Base-by-base conservation (phyloP, 2,329 filamentous ascomycete species). In the Fusarium brachygibbosum region DNA sequence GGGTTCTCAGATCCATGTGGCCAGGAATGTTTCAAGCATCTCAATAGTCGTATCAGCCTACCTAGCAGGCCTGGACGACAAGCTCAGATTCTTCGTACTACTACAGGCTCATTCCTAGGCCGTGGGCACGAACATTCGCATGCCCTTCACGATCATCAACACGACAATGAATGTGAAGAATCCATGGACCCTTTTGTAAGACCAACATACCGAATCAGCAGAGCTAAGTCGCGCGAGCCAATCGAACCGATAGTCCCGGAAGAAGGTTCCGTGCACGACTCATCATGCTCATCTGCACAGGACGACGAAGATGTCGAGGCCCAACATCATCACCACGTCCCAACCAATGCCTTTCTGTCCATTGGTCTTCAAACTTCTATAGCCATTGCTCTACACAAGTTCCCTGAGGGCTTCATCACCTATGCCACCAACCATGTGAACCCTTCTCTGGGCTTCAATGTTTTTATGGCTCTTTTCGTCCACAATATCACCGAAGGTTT, bases 401-500 rank as follows among this genome's bases (percentile, higher is more conserved):
- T 98, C 35, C 96, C 96, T 2, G 96, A 91, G 75, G 89, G 89
- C 23, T 91, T 91, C 77, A 91, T 99, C 72, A 98, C 95, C 1
- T 99, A 97, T 78, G 95, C 96, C 12, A 98, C 96, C 12, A 99
- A 98, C 79, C 96, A 99, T 77, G 95, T 94, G 14, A 98, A 94
- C 77, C 94, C 96, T 0, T 85, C 87, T 0, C 88, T 99, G 0
- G 96, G 96, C 21, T 89, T 97, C 79, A 92, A 93, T 53, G 93
- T 99, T 56, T 99, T 99, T 81, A 88, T 98, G 79, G 95, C 96
- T 1, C 87, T 99, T 10, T 97, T 97, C 77, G 95, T 99, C 62
- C 96, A 99, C 85, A 99, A 98, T 81, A 97, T 99, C 75, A 94
- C 93, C 29, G 96, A 99, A 82, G 96, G 96, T 3, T 98, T 98